Conservation (phyloP, 148 eudicot species). For the Chenopodium berlandieri region DNA sequence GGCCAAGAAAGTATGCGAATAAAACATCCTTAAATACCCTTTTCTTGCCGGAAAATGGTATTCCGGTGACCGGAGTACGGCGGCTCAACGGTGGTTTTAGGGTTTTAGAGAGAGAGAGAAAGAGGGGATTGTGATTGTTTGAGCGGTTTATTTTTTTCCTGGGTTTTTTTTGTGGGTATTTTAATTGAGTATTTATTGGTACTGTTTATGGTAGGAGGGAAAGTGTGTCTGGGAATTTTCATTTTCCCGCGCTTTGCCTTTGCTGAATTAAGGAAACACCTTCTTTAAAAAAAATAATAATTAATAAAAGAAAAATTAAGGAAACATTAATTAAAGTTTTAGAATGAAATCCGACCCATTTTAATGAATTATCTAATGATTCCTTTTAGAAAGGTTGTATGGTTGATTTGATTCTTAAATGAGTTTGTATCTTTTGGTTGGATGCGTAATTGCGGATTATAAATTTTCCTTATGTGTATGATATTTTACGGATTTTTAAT, state of each 20-base stretch:
- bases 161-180: background rate
- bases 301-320: background rate
- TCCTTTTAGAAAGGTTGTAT: no score
- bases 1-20: slow-evolving; percentile 47
- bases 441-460: background rate
- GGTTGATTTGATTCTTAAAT: background rate
- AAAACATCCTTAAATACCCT: slow-evolving; percentile 31
- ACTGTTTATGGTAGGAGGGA: background rate
- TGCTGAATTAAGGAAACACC: background rate
- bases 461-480: no score
- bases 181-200: background rate
- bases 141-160: background rate
- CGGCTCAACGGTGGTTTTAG: background rate
- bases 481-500: no score
- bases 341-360: no score
- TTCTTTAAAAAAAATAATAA: no score
- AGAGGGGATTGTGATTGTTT: background rate
- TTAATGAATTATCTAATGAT: no score
- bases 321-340: background rate
- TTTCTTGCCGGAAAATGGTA: background rate
- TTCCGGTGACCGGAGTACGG: background rate
- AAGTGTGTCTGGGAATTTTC: background rate
- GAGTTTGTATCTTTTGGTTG: background rate
- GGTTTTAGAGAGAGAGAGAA: background rate
- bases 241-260: background rate